These are phyloP conservation scores for Lachancea waltii DNA, from an alignment of 805 yeast genomes.

Conservation along the genomic window DNA sequence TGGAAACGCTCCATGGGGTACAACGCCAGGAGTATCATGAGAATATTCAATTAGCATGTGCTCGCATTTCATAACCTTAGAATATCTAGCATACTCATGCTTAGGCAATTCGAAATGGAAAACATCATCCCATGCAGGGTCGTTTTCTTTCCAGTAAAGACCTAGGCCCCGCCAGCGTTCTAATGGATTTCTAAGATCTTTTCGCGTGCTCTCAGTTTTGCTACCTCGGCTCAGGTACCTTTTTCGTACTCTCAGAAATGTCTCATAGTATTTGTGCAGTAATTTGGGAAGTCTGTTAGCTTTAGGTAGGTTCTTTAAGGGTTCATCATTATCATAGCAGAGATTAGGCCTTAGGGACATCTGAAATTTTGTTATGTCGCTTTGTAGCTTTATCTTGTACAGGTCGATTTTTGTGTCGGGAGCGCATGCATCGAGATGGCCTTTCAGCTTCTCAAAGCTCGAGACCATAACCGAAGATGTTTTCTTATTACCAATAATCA, in stretches of 20 bases:
- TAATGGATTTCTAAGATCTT: slow-evolving; percentile 12
- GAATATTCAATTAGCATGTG: slow-evolving; percentile 49
- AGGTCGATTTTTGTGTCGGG: slow-evolving; percentile 50
- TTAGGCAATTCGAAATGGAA: slow-evolving; percentile 30
- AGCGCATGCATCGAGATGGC: slow-evolving; percentile 49
- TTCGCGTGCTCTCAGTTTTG: too few relatives aligned
- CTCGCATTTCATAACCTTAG: slow-evolving; percentile 60
- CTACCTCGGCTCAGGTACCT: too few relatives aligned
- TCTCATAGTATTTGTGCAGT: slow-evolving; percentile 1
- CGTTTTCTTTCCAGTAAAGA: slow-evolving; percentile 37
- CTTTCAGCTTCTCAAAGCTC: slow-evolving; percentile 50
- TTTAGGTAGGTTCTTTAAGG: slow-evolving; percentile 14
- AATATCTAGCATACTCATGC: slow-evolving; percentile 77
- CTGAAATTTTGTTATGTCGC: slow-evolving; percentile 47
- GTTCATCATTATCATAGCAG: slow-evolving; percentile 41
- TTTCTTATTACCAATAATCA: slow-evolving; percentile 71
- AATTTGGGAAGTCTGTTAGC: neutral
- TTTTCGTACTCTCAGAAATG: neutral
- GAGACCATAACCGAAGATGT: slow-evolving; percentile 68
- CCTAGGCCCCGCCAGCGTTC: slow-evolving; percentile 71
- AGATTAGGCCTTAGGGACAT: slow-evolving; percentile 65
- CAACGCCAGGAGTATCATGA: slow-evolving; percentile 67
- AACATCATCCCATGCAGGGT: slow-evolving; percentile 28
- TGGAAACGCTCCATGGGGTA: slow-evolving; percentile 36
- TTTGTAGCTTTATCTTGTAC: slow-evolving; percentile 42